A percentile compares a stretch with the other conserved stretches of the same genome.
phyloP scores from a whole-genome alignment of 1,284 basidiomycete species.

The Schizophyllum amplum region DNA sequence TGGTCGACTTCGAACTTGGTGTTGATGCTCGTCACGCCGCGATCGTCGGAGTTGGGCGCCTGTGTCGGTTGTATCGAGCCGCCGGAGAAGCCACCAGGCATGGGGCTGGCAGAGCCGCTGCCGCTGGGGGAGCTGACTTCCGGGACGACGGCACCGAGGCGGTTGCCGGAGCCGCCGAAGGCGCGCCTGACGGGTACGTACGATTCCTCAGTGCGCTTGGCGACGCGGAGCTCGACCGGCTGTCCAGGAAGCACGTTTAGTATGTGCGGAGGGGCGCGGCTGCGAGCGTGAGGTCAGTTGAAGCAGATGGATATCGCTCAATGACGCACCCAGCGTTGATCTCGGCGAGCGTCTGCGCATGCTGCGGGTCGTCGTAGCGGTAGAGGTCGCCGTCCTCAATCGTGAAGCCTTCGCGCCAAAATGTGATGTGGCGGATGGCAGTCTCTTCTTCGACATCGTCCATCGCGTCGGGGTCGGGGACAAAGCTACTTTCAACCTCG shows the following conservation, averaged over 20 bases:
- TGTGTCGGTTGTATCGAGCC: not conserved
- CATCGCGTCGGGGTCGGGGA: conserved; percentile 59
- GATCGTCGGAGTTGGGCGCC: conserved; percentile 1
- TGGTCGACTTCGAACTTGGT: conserved; percentile 79
- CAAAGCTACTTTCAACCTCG: conserved; percentile 61
- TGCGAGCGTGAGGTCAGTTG: conserved; percentile 19
- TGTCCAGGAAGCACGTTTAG: conserved; percentile 77
- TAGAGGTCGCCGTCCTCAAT: conserved; percentile 87
- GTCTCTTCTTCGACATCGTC: conserved; percentile 44
- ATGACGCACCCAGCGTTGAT: conserved; percentile 72
- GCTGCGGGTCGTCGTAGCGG: conserved; percentile 78
- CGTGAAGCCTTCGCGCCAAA: conserved; percentile 94
- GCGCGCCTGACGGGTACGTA: conserved; percentile 53
- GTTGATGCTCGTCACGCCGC: conserved; percentile 29
- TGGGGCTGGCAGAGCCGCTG: not conserved
- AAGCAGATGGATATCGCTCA: not conserved
- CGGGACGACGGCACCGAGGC: conserved; percentile 70
- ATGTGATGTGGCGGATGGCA: conserved; percentile 75
- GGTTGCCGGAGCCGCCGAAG: conserved; percentile 76
- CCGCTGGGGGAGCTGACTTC: conserved; percentile 11
- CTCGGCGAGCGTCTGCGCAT: conserved; percentile 66
- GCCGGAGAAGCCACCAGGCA: conserved; percentile 13
- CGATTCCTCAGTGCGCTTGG: conserved; percentile 67
- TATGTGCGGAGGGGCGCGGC: conserved; percentile 72
- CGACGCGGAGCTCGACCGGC: conserved; percentile 80